These are phyloP conservation scores for Bacterosira constricta DNA, from an alignment of 108 stramenopile genomes.

Conservation along the genomic window DNA sequence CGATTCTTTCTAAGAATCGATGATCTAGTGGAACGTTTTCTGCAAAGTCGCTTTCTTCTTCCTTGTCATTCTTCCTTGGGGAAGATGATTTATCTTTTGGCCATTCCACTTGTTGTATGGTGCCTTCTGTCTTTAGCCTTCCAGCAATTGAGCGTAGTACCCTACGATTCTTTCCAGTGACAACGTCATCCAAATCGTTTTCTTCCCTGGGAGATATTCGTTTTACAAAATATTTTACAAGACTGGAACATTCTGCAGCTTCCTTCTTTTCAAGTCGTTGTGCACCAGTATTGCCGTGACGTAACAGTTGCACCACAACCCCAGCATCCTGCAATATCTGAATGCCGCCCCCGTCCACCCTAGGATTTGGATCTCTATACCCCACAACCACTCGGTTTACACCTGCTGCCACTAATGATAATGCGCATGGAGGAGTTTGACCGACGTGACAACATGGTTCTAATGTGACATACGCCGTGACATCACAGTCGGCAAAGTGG, in stretches of 20 bases:
- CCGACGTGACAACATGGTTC: slow-evolving; percentile 93
- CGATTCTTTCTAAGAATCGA: slow-evolving; percentile 69
- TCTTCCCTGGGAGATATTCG: slow-evolving; percentile 58
- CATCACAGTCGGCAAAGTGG: slow-evolving; percentile 28
- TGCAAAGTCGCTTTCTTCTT: slow-evolving; percentile 44
- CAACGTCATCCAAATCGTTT: slow-evolving; percentile 41
- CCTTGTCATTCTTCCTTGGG: neutral
- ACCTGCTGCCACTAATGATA: slow-evolving; percentile 61
- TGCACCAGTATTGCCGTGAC: neutral
- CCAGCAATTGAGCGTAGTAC: slow-evolving; percentile 59
- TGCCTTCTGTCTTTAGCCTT: slow-evolving; percentile 57
- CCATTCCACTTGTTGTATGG: slow-evolving; percentile 58
- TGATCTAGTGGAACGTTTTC: slow-evolving; percentile 32
- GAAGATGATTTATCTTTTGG: neutral
- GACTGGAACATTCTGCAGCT: slow-evolving; percentile 48
- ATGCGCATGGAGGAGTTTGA: slow-evolving; percentile 86
- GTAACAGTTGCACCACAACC: slow-evolving; percentile 61
- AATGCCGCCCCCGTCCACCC: slow-evolving; percentile 84
- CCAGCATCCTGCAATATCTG: slow-evolving; percentile 69
- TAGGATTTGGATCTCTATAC: slow-evolving; percentile 84
- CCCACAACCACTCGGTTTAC: slow-evolving; percentile 86
- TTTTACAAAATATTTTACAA: slow-evolving; percentile 72
- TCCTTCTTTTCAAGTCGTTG: neutral
- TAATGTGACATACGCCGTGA: slow-evolving; percentile 91
- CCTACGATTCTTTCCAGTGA: slow-evolving; percentile 61